phyloP scores from a whole-genome alignment of 2,329 filamentous ascomycete species.

The Penicillium sp. region DNA sequence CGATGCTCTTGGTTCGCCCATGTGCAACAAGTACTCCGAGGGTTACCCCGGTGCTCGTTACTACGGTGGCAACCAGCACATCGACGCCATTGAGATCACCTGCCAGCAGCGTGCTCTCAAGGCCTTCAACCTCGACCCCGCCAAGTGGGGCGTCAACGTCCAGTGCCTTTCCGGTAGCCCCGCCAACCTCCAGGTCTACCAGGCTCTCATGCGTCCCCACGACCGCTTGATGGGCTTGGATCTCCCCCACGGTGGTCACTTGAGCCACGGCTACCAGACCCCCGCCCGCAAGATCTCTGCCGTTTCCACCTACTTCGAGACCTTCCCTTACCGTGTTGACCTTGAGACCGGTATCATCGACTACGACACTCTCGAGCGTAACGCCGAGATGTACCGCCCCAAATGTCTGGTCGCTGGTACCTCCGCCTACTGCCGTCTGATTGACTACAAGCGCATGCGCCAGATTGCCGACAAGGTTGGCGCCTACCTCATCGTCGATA shows the following conservation, averaged over 20 bases:
- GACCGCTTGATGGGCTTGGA: constrained; percentile 97
- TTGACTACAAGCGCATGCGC: constrained; percentile 92
- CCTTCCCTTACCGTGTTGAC: constrained; percentile 88
- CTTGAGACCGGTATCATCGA: constrained; percentile 91
- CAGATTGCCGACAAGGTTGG: constrained; percentile 87
- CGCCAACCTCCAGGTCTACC: constrained; percentile 97
- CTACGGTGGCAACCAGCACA: constrained; percentile 99
- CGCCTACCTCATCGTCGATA: constrained; percentile 90
- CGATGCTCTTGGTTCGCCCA: constrained; percentile 90
- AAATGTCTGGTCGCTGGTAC: constrained; percentile 95
- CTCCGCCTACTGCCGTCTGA: constrained; percentile 91
- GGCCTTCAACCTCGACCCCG: constrained; percentile 80
- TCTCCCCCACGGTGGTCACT: constrained; percentile 90
- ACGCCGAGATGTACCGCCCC: constrained; percentile 84
- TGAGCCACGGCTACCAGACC: constrained; percentile 97
- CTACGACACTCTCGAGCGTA: constrained; percentile 85
- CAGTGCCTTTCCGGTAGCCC: constrained; percentile 91
- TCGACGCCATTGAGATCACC: constrained; percentile 90
- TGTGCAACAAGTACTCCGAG: constrained; percentile 99
- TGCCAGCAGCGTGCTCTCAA: constrained; percentile 93
- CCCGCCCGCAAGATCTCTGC: constrained; percentile 94
- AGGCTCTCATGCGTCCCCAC: constrained; percentile 88
- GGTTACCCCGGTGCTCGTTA: constrained; percentile 97
- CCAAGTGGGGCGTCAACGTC: constrained; percentile 98
- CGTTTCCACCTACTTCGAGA: constrained; percentile 98